Evolutionary conservation across 2,329 filamentous ascomycete species (phyloP).

Genomic region (Arthrobotrys sinensis): DNA sequence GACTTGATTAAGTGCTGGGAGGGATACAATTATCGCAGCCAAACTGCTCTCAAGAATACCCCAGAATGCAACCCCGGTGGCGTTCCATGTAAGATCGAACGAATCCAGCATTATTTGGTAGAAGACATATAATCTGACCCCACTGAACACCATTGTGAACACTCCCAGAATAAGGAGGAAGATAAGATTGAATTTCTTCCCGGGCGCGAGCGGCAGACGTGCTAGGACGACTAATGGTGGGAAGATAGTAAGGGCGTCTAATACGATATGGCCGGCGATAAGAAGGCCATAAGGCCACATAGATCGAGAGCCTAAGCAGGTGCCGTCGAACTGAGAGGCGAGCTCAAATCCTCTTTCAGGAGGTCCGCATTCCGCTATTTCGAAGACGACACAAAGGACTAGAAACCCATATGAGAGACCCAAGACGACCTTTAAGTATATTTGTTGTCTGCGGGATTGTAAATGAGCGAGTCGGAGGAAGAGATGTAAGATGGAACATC

Average conservation of each 20-base stretch:
- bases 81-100: conserved; percentile 47
- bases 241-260: conserved; percentile 47
- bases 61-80: conserved; percentile 41
- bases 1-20: conserved; percentile 39
- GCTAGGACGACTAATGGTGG: conserved; percentile 38
- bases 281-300: conserved; percentile 34
- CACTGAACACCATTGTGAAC: conserved; percentile 42
- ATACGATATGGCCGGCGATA: conserved; percentile 33
- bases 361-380: conserved; percentile 31
- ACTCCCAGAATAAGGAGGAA: conserved; percentile 46
- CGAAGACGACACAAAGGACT: conserved; percentile 6
- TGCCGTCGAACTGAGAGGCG: conserved; percentile 34
- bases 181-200: conserved; percentile 47
- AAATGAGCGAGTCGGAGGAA: conserved; percentile 39
- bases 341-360: conserved; percentile 1
- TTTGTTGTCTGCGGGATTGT: conserved; percentile 25
- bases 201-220: conserved; percentile 17
- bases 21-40: conserved; percentile 33
- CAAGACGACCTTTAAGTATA: conserved; percentile 26
- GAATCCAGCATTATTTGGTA: conserved; percentile 42
- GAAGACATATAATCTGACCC: conserved; percentile 40
- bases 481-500: conserved; percentile 47
- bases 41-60: conserved; percentile 43
- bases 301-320: conserved; percentile 18
- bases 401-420: conserved; percentile 26